phyloP scores from a whole-genome alignment of 257 asterid genomes.

The Solanum ossicruentum region DNA sequence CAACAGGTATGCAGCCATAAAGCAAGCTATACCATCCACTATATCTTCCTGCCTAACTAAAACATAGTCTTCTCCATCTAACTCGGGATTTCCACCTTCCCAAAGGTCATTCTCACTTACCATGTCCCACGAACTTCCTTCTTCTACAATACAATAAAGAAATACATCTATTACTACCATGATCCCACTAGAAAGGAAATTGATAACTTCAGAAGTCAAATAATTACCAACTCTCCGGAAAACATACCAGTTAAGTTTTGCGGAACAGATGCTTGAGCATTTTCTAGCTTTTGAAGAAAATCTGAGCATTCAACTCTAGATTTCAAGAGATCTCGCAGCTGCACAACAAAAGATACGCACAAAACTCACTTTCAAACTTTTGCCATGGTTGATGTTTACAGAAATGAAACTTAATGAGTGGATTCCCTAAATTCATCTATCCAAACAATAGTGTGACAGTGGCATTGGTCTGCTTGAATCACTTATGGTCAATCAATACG shows the following conservation, averaged over 20 bases:
- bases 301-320: conserved; percentile 79
- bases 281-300: conserved; percentile 81
- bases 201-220: not conserved
- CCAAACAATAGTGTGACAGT: not conserved
- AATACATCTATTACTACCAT: not conserved
- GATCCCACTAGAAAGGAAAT: not conserved
- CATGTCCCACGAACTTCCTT: conserved; percentile 90
- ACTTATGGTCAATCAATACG: not conserved
- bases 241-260: conserved; percentile 50
- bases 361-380: not conserved
- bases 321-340: conserved; percentile 76
- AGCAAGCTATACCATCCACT: conserved; percentile 92
- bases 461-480: not conserved
- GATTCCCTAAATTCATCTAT: not conserved
- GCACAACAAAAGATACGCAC: conserved; percentile 11
- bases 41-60: conserved; percentile 95
- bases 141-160: conserved; percentile 43
- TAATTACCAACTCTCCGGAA: not conserved
- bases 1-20: conserved; percentile 89
- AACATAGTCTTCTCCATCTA: conserved; percentile 71
- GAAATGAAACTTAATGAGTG: not conserved
- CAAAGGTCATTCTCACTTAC: conserved; percentile 75
- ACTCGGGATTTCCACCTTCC: conserved; percentile 60
- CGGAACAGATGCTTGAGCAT: conserved; percentile 59
- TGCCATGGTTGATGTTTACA: not conserved